phyloP scores from a whole-genome alignment of 2,329 filamentous ascomycete genomes.

The Neofusicoccum parvum region DNA sequence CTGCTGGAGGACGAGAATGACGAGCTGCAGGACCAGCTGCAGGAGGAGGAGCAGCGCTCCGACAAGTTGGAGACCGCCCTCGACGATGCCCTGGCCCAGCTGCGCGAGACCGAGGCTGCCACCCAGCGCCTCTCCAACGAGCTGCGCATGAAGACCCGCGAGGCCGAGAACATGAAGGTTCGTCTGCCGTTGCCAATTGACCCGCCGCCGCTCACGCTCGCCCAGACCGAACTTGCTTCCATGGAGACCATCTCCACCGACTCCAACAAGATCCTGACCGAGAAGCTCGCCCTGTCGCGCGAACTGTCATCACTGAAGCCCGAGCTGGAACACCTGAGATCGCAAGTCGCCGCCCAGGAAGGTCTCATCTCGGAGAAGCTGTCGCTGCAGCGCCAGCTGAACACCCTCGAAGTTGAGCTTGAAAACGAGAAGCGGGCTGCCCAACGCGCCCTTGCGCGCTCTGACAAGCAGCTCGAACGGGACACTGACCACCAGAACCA shows the following conservation, averaged over 20 bases:
- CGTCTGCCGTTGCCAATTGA: constrained; percentile 33
- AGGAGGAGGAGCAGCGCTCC: constrained; percentile 62
- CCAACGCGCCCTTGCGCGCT: constrained; percentile 58
- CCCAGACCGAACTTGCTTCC: constrained; percentile 69
- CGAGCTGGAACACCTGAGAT: constrained; percentile 64
- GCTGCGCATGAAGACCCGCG: constrained; percentile 54
- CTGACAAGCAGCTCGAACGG: constrained; percentile 51
- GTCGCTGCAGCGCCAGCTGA: constrained; percentile 75
- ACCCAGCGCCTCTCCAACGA: constrained; percentile 52
- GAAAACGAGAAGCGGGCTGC: constrained; percentile 77
- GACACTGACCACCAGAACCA: constrained; percentile 49
- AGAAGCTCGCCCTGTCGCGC: constrained; percentile 63
- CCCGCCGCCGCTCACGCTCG: neutral
- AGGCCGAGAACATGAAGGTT: constrained; percentile 61
- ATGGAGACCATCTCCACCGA: constrained; percentile 69
- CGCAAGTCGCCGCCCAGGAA: constrained; percentile 64
- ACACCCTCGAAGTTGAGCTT: constrained; percentile 75
- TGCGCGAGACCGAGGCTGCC: constrained; percentile 51
- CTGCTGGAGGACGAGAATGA: constrained; percentile 76
- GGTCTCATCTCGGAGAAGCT: constrained; percentile 76
- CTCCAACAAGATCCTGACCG: constrained; percentile 68
- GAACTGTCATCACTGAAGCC: constrained; percentile 62
- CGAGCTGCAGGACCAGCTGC: constrained; percentile 65
- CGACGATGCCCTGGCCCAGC: constrained; percentile 50
- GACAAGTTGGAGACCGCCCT: constrained; percentile 56